phyloP scores from a whole-genome alignment of 192 early-diverging fungal genomes.

The Lunasporangiospora selenospora region DNA sequence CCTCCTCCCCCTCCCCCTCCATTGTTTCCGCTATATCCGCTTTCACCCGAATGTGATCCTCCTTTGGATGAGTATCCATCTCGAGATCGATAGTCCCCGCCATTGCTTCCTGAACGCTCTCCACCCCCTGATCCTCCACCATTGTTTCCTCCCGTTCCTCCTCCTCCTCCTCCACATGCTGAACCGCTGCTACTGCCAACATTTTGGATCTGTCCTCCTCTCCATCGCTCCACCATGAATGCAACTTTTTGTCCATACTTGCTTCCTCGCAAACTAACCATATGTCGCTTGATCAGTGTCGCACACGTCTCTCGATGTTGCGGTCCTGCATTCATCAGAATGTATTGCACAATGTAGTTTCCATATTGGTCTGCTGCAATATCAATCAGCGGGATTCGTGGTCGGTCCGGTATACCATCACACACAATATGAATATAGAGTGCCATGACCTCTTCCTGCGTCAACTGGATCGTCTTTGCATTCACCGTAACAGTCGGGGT shows the following conservation, averaged over 20 bases:
- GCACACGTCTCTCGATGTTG: slow-evolving; percentile 63
- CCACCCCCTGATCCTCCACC: too few relatives aligned
- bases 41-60: slow-evolving; percentile 13
- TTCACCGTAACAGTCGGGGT: slow-evolving; percentile 14
- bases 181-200: too few relatives aligned
- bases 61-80: too few relatives aligned
- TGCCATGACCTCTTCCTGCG: slow-evolving; percentile 36
- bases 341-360: slow-evolving; percentile 82
- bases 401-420: slow-evolving; percentile 30
- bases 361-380: slow-evolving; percentile 83
- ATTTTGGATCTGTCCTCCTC: too few relatives aligned
- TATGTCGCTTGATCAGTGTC: slow-evolving; percentile 69
- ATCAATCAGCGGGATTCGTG: slow-evolving; percentile 61
- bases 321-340: slow-evolving; percentile 63
- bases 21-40: slow-evolving; percentile 3
- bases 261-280: slow-evolving; percentile 67
- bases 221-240: slow-evolving; percentile 43
- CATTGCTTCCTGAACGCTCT: too few relatives aligned
- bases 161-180: too few relatives aligned
- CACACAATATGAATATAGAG: slow-evolving; percentile 45
- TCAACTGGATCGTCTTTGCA: slow-evolving; percentile 20
- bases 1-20: slow-evolving; percentile 4
- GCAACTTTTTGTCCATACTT: slow-evolving; percentile 75
- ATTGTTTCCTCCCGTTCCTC: too few relatives aligned
- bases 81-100: too few relatives aligned